Evolutionary conservation across 2,329 filamentous ascomycete genomes (phyloP).

Genomic region (Huntiella abstrusa): DNA sequence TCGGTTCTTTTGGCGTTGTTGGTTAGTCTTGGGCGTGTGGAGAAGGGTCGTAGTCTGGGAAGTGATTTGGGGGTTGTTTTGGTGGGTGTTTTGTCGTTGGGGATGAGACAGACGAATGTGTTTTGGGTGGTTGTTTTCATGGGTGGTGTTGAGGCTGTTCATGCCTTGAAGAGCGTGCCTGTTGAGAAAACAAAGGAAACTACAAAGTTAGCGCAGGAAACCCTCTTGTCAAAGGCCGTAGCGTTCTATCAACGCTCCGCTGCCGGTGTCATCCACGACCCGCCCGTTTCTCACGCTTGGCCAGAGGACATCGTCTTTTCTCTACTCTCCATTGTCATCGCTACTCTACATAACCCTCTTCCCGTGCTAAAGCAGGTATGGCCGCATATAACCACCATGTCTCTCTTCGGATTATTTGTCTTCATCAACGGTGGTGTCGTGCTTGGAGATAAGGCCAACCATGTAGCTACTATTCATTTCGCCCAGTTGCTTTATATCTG

Average conservation of each 20-base stretch:
- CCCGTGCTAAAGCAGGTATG: conserved; percentile 29
- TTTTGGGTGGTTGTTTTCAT: conserved; percentile 81
- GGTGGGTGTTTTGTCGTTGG: conserved; percentile 46
- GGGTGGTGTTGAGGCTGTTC: conserved; percentile 39
- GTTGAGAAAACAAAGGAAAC: background rate
- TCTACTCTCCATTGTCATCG: conserved; percentile 44
- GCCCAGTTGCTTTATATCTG: conserved; percentile 92
- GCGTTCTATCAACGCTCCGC: conserved; percentile 22
- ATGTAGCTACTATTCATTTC: conserved; percentile 72
- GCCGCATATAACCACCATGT: conserved; percentile 44
- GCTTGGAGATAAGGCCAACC: conserved; percentile 89
- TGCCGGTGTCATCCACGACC: conserved; percentile 36
- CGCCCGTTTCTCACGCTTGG: conserved; percentile 26
- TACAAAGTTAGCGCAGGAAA: conserved; percentile 19
- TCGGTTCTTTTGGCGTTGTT: conserved; percentile 54
- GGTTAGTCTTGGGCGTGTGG: conserved; percentile 29
- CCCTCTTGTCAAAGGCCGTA: conserved; percentile 16
- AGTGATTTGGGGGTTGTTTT: conserved; percentile 28
- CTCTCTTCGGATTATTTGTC: conserved; percentile 55
- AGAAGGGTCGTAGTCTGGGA: conserved; percentile 16
- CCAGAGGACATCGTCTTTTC: conserved; percentile 34
- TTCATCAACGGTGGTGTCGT: conserved; percentile 82
- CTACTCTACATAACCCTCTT: conserved; percentile 30
- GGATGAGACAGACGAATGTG: conserved; percentile 86
- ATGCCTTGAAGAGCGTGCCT: conserved; percentile 28